Conservation (phyloP, 1,284 basidiomycete genomes). For the Ustilago cynodontis region DNA sequence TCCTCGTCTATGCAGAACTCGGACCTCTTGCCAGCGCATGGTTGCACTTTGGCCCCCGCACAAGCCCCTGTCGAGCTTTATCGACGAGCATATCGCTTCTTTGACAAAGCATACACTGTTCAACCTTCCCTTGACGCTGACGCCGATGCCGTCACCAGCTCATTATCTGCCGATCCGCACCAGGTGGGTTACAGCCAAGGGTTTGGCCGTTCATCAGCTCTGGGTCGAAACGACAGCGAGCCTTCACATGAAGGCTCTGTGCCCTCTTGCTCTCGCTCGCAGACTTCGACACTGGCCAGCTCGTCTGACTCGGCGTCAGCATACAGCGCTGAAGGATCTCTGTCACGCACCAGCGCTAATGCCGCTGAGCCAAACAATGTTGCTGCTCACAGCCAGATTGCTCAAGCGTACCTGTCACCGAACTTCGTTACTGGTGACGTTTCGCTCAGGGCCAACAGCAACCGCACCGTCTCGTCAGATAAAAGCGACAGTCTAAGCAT, state of each 20-base stretch:
- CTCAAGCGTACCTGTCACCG: background rate
- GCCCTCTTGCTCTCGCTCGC: constrained; percentile 34
- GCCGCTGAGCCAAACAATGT: constrained; percentile 5
- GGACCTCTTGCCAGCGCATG: background rate
- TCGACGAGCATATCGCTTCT: constrained; percentile 46
- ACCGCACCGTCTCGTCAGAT: background rate
- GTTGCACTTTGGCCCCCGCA: background rate
- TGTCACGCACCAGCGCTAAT: background rate
- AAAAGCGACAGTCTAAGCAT: constrained; percentile 25
- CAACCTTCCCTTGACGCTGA: background rate
- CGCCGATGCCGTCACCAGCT: background rate
- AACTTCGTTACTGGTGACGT: background rate
- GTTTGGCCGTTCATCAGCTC: constrained; percentile 16
- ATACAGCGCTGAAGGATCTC: constrained; percentile 17
- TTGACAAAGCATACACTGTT: constrained; percentile 46
- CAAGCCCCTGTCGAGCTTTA: constrained; percentile 41
- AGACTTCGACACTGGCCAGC: constrained; percentile 29
- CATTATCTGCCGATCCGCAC: background rate
- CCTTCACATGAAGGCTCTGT: constrained; percentile 38
- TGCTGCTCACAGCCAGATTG: background rate
- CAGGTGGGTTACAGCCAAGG: background rate
- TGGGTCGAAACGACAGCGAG: constrained; percentile 13
- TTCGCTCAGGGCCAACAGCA: background rate
- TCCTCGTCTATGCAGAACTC: constrained; percentile 26
- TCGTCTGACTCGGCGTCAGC: constrained; percentile 28